Percentiles rank a stretch among this genome's conserved stretches.
Conservation (phyloP, 2,329 filamentous ascomycete species). For the Escovopsis weberi region DNA sequence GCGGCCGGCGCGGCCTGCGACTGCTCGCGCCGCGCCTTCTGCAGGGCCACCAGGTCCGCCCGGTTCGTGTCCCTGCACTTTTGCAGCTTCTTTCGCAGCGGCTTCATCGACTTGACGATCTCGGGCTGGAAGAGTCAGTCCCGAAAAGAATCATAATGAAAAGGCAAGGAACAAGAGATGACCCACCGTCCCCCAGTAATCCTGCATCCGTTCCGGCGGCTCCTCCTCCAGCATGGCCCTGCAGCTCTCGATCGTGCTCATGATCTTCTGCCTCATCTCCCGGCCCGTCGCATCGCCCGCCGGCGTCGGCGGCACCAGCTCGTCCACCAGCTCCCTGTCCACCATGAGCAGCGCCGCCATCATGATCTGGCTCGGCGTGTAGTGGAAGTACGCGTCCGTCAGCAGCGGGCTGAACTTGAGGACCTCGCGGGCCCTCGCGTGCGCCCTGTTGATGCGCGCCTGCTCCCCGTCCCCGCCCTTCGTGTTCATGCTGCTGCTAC, state of each 20-base stretch:
- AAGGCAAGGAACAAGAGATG: not conserved
- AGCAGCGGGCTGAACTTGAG: slow-evolving; percentile 69
- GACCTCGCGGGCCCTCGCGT: slow-evolving; percentile 56
- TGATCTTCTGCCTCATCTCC: slow-evolving; percentile 31
- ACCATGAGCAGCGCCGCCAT: slow-evolving; percentile 65
- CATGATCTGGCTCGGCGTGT: slow-evolving; percentile 88
- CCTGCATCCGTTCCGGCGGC: slow-evolving; percentile 37
- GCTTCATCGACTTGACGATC: slow-evolving; percentile 31
- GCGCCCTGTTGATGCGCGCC: slow-evolving; percentile 42
- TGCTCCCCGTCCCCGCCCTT: slow-evolving; percentile 39
- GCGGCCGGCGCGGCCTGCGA: slow-evolving; percentile 23
- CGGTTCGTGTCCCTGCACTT: slow-evolving; percentile 62
- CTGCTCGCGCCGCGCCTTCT: slow-evolving; percentile 47
- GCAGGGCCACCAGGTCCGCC: slow-evolving; percentile 54
- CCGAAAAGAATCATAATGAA: slow-evolving; percentile 7
- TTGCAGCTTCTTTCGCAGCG: slow-evolving; percentile 53
- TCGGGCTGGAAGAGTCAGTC: slow-evolving; percentile 22
- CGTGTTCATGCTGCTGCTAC: no score
- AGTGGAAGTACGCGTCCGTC: slow-evolving; percentile 95
- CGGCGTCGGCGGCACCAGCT: slow-evolving; percentile 27
- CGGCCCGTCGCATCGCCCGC: slow-evolving; percentile 14
- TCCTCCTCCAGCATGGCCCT: slow-evolving; percentile 41
- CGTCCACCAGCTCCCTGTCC: slow-evolving; percentile 47
- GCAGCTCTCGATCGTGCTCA: slow-evolving; percentile 34
- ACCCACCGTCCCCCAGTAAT: slow-evolving; percentile 39